phyloP scores from a whole-genome alignment of 1,284 basidiomycete species.

The Flammula alnicola region DNA sequence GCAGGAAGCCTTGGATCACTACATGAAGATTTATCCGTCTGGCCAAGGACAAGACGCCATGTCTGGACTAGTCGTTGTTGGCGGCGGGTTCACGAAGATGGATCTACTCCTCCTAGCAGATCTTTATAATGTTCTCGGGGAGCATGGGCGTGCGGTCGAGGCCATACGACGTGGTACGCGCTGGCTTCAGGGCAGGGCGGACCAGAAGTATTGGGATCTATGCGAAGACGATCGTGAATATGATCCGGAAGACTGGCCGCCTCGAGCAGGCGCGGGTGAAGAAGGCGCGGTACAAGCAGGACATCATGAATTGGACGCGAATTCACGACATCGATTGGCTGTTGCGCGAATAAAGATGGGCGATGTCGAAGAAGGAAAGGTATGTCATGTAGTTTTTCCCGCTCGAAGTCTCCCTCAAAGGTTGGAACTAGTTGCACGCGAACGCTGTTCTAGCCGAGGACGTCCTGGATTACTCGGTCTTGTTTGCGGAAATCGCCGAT shows the following conservation, averaged over 20 bases:
- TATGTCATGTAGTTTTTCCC: constrained; percentile 37
- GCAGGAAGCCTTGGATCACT: constrained; percentile 61
- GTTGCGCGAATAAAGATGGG: constrained; percentile 85
- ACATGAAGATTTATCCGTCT: constrained; percentile 40
- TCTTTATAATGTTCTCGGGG: constrained; percentile 74
- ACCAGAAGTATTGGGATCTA: constrained; percentile 81
- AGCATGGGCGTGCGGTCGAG: constrained; percentile 72
- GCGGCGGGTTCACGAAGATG: constrained; percentile 61
- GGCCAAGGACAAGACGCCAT: constrained; percentile 40
- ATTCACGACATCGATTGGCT: constrained; percentile 86
- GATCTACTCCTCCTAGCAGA: constrained; percentile 84
- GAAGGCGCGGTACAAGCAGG: constrained; percentile 50
- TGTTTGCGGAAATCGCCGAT: constrained; percentile 86
- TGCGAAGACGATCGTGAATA: constrained; percentile 90
- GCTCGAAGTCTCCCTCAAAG: background rate
- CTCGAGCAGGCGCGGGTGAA: constrained; percentile 33
- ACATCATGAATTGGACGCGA: constrained; percentile 74
- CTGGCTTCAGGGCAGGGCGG: constrained; percentile 87
- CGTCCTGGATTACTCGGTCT: constrained; percentile 72
- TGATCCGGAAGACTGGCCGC: constrained; percentile 51
- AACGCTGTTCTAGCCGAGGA: constrained; percentile 74
- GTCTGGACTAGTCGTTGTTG: constrained; percentile 44
- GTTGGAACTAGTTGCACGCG: constrained; percentile 67
- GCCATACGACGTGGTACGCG: constrained; percentile 80
- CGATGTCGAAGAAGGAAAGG: constrained; percentile 82